Conservation (phyloP, 164 flowering plant genomes). For the grape (Vitis vinifera) region ASM3070453v1 NC_081812.1:21036501-21037000, state of each 20-base stretch:
- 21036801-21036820: conserved; percentile 66
- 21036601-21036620: not conserved
- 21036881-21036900: conserved; percentile 94
- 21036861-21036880: conserved; percentile 63
- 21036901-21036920: conserved; percentile 58
- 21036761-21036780: conserved; percentile 92
- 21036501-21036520: too few species aligned
- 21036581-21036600: not conserved
- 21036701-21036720: conserved; percentile 88
- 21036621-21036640: conserved; percentile 32
- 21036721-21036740: conserved; percentile 53
- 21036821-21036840: conserved; percentile 70
- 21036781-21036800: conserved; percentile 77
- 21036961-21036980: conserved; percentile 88
- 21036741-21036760: conserved; percentile 74
- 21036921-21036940: conserved; percentile 39
- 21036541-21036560: too few species aligned
- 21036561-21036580: too few species aligned
- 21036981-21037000: conserved; percentile 82
- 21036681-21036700: conserved; percentile 90
- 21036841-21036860: conserved; percentile 73
- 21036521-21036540: too few species aligned
- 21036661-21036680: conserved; percentile 82
- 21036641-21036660: conserved; percentile 86
- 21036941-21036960: conserved; percentile 91